Evolutionary conservation across 495 filamentous ascomycete species (phyloP).

Genomic region (Cudoniella acicularis): DNA sequence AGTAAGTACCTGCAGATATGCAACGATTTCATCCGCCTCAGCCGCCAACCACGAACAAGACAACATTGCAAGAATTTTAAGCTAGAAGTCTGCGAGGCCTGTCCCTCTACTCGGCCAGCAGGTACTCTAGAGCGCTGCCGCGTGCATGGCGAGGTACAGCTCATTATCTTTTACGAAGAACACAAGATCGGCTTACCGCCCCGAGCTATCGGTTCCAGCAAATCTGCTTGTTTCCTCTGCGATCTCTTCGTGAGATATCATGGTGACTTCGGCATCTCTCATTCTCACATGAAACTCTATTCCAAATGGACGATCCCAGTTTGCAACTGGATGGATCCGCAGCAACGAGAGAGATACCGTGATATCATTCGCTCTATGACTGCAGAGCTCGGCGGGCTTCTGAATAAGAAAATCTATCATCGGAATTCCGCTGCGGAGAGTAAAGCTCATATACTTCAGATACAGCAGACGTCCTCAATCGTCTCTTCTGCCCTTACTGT

Average conservation of each 20-base stretch:
- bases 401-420: background rate
- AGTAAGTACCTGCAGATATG: constrained; percentile 1
- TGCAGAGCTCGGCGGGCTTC: background rate
- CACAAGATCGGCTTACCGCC: background rate
- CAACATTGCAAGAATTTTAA: constrained; percentile 16
- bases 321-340: background rate
- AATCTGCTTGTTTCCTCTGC: constrained; percentile 8
- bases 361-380: background rate
- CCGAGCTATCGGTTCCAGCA: constrained; percentile 3
- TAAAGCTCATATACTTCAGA: background rate
- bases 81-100: constrained; percentile 7
- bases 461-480: too few relatives aligned
- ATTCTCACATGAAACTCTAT: constrained; percentile 14
- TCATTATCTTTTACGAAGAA: constrained; percentile 2
- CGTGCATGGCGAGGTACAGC: constrained; percentile 4
- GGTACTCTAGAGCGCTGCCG: background rate
- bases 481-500: too few relatives aligned
- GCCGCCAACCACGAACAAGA: background rate
- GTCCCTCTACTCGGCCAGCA: background rate
- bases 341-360: background rate
- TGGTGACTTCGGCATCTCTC: constrained; percentile 2
- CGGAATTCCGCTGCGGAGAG: background rate
- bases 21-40: constrained; percentile 1
- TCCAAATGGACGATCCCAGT: constrained; percentile 9
- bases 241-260: constrained; percentile 8